A percentile compares a stretch with the other conserved stretches of the same genome.
Evolutionary conservation across 192 early-diverging fungal species (phyloP).

Genomic region (Spinellus fusiger): DNA sequence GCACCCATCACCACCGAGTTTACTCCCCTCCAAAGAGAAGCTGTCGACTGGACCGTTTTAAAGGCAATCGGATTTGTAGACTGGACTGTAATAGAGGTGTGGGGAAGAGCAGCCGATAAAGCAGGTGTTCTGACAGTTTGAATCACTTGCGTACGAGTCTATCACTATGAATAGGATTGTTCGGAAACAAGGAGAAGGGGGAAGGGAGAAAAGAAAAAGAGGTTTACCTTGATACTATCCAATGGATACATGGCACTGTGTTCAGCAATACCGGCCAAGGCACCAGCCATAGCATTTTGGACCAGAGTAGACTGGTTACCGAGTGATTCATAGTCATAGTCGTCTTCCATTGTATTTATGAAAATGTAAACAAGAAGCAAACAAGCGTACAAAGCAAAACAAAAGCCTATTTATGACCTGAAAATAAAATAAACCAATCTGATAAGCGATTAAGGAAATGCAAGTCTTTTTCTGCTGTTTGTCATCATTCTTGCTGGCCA

Average conservation of each 20-base stretch:
- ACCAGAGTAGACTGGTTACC: slow-evolving; percentile 74
- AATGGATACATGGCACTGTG: slow-evolving; percentile 94
- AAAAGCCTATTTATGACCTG: background rate
- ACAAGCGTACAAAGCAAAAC: no score
- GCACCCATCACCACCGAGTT: slow-evolving; percentile 89
- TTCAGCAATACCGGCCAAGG: slow-evolving; percentile 95
- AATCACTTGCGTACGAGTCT: slow-evolving; percentile 94
- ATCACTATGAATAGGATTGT: background rate
- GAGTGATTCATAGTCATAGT: slow-evolving; percentile 89
- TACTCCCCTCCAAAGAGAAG: slow-evolving; percentile 93
- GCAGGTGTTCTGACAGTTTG: slow-evolving; percentile 27
- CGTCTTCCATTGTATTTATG: slow-evolving; percentile 70
- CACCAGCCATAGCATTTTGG: slow-evolving; percentile 86
- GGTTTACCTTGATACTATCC: slow-evolving; percentile 84
- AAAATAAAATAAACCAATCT: background rate
- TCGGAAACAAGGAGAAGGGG: background rate
- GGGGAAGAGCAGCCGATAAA: background rate
- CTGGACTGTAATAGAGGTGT: no score
- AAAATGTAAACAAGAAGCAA: no score
- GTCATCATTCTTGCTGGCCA: no score
- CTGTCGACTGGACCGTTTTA: no score
- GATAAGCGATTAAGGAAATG: no score
- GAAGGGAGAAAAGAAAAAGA: background rate
- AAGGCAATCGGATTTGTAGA: no score
- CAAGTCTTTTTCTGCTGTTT: no score